These are phyloP conservation scores for Akanthomyces uredinophilus DNA, from an alignment of 2,329 filamentous ascomycete species.

Conservation along the genomic window DNA sequence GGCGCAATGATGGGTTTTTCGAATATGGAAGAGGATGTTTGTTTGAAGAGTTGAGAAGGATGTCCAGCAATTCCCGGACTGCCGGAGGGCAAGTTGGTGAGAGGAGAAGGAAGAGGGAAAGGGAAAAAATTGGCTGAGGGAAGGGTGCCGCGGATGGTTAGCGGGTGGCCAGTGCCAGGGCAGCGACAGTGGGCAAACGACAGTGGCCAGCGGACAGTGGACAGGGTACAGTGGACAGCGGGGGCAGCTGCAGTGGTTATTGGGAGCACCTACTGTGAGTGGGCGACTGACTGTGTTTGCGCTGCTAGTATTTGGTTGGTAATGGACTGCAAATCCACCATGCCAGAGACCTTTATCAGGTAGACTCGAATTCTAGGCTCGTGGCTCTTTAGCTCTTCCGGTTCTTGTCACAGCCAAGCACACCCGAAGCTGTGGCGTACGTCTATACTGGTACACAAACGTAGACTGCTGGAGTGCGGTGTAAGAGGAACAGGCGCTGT, in stretches of 20 bases:
- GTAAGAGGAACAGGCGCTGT: conserved; percentile 3
- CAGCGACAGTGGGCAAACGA: background rate
- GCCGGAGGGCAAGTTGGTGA: conserved; percentile 15
- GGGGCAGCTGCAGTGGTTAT: background rate
- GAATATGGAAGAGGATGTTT: background rate
- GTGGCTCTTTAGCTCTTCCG: background rate
- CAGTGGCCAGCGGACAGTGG: background rate
- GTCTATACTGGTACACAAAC: background rate
- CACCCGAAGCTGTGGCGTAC: background rate
- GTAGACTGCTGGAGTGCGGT: background rate
- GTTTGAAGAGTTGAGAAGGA: background rate
- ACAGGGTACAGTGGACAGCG: background rate
- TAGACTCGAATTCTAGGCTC: too few relatives aligned
- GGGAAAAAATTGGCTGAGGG: background rate
- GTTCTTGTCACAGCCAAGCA: background rate
- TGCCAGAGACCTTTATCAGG: too few relatives aligned
- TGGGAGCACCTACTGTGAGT: too few relatives aligned
- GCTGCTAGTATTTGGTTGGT: too few relatives aligned
- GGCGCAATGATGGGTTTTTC: background rate
- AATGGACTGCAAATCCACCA: too few relatives aligned
- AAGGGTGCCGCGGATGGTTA: background rate
- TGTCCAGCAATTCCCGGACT: conserved; percentile 8
- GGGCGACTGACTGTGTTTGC: too few relatives aligned
- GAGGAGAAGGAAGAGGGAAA: conserved; percentile 1
- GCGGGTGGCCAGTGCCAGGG: background rate